Conservation (phyloP, 345 rosid species). For the Hevea brasiliensis region DNA sequence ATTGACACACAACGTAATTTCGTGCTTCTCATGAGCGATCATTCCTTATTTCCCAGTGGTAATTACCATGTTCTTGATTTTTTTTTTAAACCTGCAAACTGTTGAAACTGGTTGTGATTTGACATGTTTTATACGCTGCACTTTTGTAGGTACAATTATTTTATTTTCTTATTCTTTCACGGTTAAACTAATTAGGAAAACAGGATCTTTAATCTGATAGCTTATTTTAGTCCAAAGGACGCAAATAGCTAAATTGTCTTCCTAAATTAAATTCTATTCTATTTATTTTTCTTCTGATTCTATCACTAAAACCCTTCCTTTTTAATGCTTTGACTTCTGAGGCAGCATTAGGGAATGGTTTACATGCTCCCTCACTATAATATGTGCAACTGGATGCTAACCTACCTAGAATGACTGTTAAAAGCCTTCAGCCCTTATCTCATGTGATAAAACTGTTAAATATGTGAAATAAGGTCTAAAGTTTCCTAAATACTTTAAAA, state of each 20-base stretch:
- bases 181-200: constrained; percentile 4
- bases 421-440: background rate
- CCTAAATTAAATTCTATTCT: background rate
- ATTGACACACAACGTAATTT: constrained; percentile 53
- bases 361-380: background rate
- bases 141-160: background rate
- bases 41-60: constrained; percentile 51
- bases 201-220: constrained; percentile 16
- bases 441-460: background rate
- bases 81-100: constrained; percentile 14
- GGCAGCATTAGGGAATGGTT: background rate
- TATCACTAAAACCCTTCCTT: background rate
- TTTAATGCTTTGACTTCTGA: background rate
- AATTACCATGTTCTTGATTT: background rate
- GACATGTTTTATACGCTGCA: background rate
- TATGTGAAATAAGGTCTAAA: too few species aligned
- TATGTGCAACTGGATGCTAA: background rate
- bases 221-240: too few species aligned
- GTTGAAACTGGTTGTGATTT: background rate
- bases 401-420: background rate
- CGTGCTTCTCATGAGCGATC: constrained; percentile 74
- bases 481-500: too few species aligned
- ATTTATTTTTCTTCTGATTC: background rate
- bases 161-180: background rate
- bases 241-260: background rate